These are phyloP conservation scores for Diaporthe citri DNA, from an alignment of 2,329 filamentous ascomycete genomes.

Conservation along the genomic window DNA sequence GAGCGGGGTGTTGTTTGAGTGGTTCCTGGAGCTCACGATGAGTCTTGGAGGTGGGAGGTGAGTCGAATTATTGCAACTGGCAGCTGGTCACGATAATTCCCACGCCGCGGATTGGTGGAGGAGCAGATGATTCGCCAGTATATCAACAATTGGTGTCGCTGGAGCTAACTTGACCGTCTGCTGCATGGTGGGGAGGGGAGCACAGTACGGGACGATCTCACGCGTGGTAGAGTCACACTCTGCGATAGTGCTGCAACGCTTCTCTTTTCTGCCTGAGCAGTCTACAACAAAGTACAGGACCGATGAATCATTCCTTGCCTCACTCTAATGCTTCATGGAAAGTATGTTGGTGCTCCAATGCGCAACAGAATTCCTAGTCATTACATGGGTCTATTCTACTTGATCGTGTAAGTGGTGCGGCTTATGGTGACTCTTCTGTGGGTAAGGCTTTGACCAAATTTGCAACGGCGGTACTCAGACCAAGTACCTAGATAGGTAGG, in stretches of 20 bases:
- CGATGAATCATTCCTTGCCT: background rate
- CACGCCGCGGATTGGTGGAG: constrained; percentile 13
- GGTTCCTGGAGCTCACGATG: background rate
- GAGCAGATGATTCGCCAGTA: background rate
- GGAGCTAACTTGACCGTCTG: background rate
- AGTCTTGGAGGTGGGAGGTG: background rate
- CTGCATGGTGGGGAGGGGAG: constrained; percentile 13
- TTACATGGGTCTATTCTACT: background rate
- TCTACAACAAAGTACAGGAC: background rate
- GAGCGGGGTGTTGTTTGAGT: background rate
- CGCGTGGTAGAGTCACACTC: constrained; percentile 16
- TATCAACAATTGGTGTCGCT: constrained; percentile 10
- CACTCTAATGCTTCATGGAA: background rate
- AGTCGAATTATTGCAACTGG: constrained; percentile 7
- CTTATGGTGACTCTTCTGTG: background rate
- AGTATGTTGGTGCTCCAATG: background rate
- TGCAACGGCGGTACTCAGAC: background rate
- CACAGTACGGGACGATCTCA: constrained; percentile 10
- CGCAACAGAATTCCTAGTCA: background rate
- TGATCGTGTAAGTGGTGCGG: background rate
- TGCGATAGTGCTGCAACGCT: constrained; percentile 13
- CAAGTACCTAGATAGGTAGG: too few species aligned
- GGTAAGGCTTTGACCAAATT: background rate
- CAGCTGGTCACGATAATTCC: constrained; percentile 20
- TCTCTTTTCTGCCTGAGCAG: background rate